Evolutionary conservation across 371 early-diverging fungal genomes (phyloP).

Genomic region (Mucor piriformis): DNA sequence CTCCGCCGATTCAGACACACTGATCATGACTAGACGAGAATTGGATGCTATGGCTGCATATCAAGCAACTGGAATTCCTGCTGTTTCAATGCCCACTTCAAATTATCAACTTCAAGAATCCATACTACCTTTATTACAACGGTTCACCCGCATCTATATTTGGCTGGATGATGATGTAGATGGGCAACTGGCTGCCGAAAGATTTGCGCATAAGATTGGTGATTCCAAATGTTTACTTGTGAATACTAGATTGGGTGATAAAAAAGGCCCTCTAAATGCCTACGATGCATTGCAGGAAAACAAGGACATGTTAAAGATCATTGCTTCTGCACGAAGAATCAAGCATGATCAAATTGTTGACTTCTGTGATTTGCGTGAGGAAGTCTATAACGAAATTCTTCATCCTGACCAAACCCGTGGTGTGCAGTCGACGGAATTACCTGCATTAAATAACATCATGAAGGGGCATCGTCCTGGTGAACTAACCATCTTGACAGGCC

Average conservation of each 20-base stretch:
- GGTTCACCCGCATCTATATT: conserved; percentile 65
- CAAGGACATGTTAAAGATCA: conserved; percentile 33
- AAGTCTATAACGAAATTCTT: conserved; percentile 67
- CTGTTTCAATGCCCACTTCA: conserved; percentile 57
- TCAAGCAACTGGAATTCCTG: conserved; percentile 67
- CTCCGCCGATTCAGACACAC: conserved; percentile 32
- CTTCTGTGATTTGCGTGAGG: conserved; percentile 63
- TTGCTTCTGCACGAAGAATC: conserved; percentile 48
- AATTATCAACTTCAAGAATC: conserved; percentile 67
- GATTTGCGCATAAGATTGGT: conserved; percentile 68
- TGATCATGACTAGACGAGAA: conserved; percentile 66
- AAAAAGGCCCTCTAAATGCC: conserved; percentile 49
- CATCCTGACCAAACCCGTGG: conserved; percentile 71
- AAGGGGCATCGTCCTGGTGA: conserved; percentile 81
- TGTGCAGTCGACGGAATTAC: conserved; percentile 62
- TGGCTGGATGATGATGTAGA: conserved; percentile 77
- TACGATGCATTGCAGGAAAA: conserved; percentile 39
- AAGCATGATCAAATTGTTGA: conserved; percentile 70
- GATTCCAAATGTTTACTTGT: conserved; percentile 62
- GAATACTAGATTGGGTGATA: conserved; percentile 38
- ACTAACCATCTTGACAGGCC: conserved; percentile 74
- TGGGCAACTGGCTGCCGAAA: conserved; percentile 62
- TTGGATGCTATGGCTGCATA: conserved; percentile 75
- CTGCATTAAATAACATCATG: conserved; percentile 61
- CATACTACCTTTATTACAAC: conserved; percentile 60